Base-by-base conservation (phyloP, 1,139 yeast genomes). In the Petasospora rhodanensis region DNA sequence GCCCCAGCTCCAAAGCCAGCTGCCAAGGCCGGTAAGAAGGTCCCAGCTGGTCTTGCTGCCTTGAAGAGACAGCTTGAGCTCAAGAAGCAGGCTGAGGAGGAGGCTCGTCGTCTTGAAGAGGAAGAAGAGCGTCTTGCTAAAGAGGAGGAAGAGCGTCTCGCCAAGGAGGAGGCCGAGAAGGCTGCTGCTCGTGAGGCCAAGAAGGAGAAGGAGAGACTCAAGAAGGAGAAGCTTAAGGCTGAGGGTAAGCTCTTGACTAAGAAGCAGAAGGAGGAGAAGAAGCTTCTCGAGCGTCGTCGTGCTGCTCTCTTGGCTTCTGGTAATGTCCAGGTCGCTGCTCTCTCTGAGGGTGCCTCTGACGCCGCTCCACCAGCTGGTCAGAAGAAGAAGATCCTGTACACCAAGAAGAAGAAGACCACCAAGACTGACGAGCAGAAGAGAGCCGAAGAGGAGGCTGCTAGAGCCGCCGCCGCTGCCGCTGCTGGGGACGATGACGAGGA, bases 211-310 rank as follows among this genome's bases (percentile, higher is more conserved):
- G 93, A 81, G 54, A 85, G 76, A 62, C 76, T 79, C 54, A 75
- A 81, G 68, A 77, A 70, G 51, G 91, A 81, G 52, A 82, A 78
- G 60, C 68, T 82, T 59, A 84, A 85, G 64, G 94, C 96, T 17
- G 96, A 89, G 61, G 99, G 99, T 54, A 91, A 82, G 52, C 71
- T 76, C 37, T 62, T 83, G 56, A 84, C 96, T 40, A 91, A 85
- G 67, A 91, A 89, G 58, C 98, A 91, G 67, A 86, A 84, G 62
- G 96, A 89, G 61, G 95, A 87, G 57, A 83, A 84, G 67, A 84
- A 79, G 38, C 62, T 80, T 29, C 77, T 80, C 54, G 97, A 91
- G 56, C 82, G 84, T 58, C 85, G 97, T 66, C 84, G 95, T 60
- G 81, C 84, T 48, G 91, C 82, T 51, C 70, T 91, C 47, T 70